Conservation (phyloP, 441 rosid species). For the Adansonia rubrostipa region DNA sequence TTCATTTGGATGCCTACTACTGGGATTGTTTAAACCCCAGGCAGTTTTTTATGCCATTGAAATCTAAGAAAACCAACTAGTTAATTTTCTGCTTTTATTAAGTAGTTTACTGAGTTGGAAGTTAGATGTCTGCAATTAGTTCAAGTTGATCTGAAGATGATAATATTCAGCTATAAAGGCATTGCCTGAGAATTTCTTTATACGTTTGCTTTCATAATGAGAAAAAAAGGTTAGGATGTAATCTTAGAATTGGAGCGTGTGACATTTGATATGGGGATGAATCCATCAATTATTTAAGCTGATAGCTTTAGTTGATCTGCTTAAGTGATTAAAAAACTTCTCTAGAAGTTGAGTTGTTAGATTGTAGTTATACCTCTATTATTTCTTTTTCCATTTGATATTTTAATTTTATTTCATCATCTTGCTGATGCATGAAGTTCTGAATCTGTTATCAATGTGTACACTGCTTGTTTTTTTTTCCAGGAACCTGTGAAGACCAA, state of each 20-base stretch:
- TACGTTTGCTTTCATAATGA: background rate
- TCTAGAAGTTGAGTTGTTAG: slow-evolving; percentile 12
- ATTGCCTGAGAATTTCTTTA: background rate
- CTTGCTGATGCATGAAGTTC: background rate
- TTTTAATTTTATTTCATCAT: background rate
- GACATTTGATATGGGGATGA: background rate
- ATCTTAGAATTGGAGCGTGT: background rate
- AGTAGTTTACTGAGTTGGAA: background rate
- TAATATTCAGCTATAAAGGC: background rate
- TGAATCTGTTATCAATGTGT: background rate
- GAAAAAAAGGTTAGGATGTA: background rate
- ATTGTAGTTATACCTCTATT: slow-evolving; percentile 6
- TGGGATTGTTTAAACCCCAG: background rate
- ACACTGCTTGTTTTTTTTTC: slow-evolving; percentile 8
- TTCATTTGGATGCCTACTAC: background rate
- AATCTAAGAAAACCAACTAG: slow-evolving; percentile 2
- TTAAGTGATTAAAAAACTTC: background rate
- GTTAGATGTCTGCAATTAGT: background rate
- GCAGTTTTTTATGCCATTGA: background rate
- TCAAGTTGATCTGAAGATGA: background rate
- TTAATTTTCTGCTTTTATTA: background rate
- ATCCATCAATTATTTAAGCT: background rate
- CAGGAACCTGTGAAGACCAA: slow-evolving; percentile 69
- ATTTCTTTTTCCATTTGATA: background rate
- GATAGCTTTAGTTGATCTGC: background rate